Evolutionary conservation across 805 yeast species (phyloP).

Genomic region (Candida yuanshanica): DNA sequence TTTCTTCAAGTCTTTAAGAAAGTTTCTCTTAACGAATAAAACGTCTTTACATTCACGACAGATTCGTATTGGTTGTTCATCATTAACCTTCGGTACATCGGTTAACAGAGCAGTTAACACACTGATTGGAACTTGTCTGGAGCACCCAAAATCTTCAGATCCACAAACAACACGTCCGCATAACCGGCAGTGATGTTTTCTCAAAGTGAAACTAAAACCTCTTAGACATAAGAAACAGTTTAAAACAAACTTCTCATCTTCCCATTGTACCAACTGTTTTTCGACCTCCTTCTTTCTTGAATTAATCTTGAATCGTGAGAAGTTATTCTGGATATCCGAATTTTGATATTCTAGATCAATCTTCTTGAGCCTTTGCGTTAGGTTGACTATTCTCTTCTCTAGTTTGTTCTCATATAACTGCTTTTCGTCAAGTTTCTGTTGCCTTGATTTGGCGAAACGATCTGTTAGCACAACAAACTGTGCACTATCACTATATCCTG

Average conservation of each 20-base stretch:
- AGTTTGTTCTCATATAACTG: constrained; percentile 50
- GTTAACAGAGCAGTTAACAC: constrained; percentile 13
- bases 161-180: constrained; percentile 86
- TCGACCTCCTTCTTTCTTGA: constrained; percentile 36
- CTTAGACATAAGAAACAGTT: constrained; percentile 62
- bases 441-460: constrained; percentile 38
- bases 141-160: constrained; percentile 55
- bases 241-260: constrained; percentile 38
- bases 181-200: constrained; percentile 89
- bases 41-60: constrained; percentile 66
- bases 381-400: constrained; percentile 53
- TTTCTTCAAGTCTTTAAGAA: constrained; percentile 31
- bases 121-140: constrained; percentile 58
- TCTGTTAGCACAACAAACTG: constrained; percentile 38
- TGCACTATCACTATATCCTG: constrained; percentile 48
- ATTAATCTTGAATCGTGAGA: constrained; percentile 21
- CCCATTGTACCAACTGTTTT: constrained; percentile 59
- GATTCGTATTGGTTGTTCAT: constrained; percentile 41
- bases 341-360: constrained; percentile 23
- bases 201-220: constrained; percentile 46
- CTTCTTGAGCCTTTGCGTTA: constrained; percentile 27
- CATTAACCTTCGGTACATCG: constrained; percentile 18
- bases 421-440: constrained; percentile 37
- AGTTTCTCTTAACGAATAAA: constrained; percentile 52
- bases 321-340: constrained; percentile 16